Evolutionary conservation across 306 rosid species (phyloP).

Genomic region (Pterocarpus santalinus): DNA sequence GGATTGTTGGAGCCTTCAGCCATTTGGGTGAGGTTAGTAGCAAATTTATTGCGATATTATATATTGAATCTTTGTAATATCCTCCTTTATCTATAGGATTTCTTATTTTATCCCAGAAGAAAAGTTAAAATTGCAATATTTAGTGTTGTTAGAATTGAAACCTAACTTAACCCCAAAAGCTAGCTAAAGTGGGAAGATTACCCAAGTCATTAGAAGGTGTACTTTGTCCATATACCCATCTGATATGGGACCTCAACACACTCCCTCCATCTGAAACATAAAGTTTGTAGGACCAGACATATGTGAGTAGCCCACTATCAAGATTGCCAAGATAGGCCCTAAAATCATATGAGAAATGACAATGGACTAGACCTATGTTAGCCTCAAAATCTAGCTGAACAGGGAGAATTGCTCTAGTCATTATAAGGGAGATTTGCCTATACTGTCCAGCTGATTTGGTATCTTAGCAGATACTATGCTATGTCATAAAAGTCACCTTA

Average conservation of each 20-base stretch:
- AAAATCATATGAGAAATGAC: background rate
- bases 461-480: background rate
- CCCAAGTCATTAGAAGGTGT: background rate
- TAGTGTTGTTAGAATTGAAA: background rate
- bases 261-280: no score
- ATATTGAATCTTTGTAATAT: constrained; percentile 25
- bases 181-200: background rate
- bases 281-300: background rate
- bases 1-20: constrained; percentile 95
- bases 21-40: constrained; percentile 98
- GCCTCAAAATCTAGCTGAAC: no score
- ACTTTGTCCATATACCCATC: background rate
- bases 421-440: background rate
- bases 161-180: background rate
- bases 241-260: no score
- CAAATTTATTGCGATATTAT: constrained; percentile 24
- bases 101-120: constrained; percentile 9
- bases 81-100: background rate
- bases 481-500: constrained; percentile 3
- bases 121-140: constrained; percentile 10
- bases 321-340: background rate
- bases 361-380: background rate
- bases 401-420: background rate
- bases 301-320: background rate
- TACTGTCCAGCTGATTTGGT: no score